Evolutionary conservation across 768 basidiomycete species (phyloP), one percentile per base, ranked within the genome.

Genomic region (Agaricus sinodeliciosus): DNA sequence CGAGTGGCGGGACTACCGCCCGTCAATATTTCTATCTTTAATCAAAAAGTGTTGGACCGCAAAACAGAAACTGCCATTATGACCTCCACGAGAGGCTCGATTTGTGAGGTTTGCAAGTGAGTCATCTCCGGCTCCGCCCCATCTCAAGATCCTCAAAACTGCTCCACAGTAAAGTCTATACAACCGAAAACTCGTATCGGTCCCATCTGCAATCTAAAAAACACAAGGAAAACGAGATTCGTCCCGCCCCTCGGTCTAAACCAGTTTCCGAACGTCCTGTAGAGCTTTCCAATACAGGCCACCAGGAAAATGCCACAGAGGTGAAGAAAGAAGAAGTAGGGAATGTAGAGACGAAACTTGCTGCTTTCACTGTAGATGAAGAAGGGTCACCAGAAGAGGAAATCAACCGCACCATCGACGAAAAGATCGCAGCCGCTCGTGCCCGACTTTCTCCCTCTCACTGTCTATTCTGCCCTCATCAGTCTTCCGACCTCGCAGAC

Each of bases 1-100:
- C 84, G 93, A 26, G 89, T 98, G 15, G 94, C 95, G 2, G 82
- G 79, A 4, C 78, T 99, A 1, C 87, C 91, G 8, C 94, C 95
- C 2, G 82, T 99, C 61, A 84, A 82, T 54, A 79, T 77, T 0
- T 69, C 76, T 6, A 60, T 85, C 1, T 99, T 97, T 71, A 86
- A 94, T 60, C 81, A 91, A 62, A 98, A 97, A 63, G 87, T 96
- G 11, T 65, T 87, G 26, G 89, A 95, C 57, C 72, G 90, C 59
- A 73, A 81, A 13, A 75, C 81, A 41, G 87, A 94, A 68, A 90
- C 87, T 1, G 84, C 87, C 0, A 72, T 87, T 47, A 76, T 75
- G 64, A 73, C 81, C 2, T 79, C 87, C 19, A 64, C 76, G 1
- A 80, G 81, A 53, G 78, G 78, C 8, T 75, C 78, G 8, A 70